Evolutionary conservation across 2,329 filamentous ascomycete genomes (phyloP), one percentile per base, ranked within the genome.

Genomic region (Exophiala dermatitidis): DNA sequence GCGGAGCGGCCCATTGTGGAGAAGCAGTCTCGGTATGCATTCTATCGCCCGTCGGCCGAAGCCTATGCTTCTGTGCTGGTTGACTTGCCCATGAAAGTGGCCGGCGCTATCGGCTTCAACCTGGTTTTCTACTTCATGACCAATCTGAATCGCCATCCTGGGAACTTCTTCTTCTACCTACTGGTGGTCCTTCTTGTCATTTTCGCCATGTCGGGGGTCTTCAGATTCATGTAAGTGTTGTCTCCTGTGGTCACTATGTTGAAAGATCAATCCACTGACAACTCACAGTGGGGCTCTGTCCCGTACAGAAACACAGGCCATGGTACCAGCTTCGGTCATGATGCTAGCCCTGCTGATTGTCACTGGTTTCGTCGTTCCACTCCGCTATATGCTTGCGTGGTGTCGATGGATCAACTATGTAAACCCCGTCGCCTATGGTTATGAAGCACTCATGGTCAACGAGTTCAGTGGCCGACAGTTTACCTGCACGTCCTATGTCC

Each of bases 21-120:
- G 67, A 95, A 95, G 68, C 90, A 96, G 63, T 74, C 78, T 52
- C 82, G 86, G 53, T 95, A 95, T 67, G 89, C 90, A 12, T 77
- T 95, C 28, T 95, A 95, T 64, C 90, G 95, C 64, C 88, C 90
- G 0, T 90, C 85, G 7, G 86, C 89, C n/a, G 89, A 96, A 75
- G 87, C 89, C 10, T 77, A 88, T 54, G 82, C 87, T 0, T 93
- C 87, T 6, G 93, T 95, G 84, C 70, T 95, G 30, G 85, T 81
- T 57, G 90, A 95, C 63, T 71, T 94, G 70, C 90, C 90, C 0
- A 88, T 88, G 70, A 95, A 91, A 68, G 69, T 94, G 5, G 37
- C 71, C 10, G 90, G 89, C 62, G 72, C 81, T 1, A 77, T 93
- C 58, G 71, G 80, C 3, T 94, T 94, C 75, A 93, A 95, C 66